These are phyloP conservation scores for Pythium guiyangense DNA, from an alignment of 352 stramenopile species.

Conservation along the genomic window DNA sequence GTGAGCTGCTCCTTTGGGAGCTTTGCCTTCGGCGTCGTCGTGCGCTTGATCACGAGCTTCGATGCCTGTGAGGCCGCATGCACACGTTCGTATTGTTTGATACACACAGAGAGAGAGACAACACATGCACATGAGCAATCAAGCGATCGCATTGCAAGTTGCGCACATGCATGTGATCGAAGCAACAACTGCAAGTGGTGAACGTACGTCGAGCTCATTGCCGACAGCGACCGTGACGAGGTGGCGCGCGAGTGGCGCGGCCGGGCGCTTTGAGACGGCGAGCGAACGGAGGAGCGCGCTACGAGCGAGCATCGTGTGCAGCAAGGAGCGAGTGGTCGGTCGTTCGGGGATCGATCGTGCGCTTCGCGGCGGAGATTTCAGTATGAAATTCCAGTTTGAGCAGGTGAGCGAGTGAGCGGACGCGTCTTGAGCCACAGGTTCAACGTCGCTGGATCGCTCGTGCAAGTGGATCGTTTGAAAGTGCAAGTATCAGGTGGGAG, in stretches of 20 bases:
- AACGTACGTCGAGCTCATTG: constrained; percentile 23
- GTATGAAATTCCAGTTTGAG: too few species aligned
- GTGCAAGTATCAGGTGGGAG: too few species aligned
- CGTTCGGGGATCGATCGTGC: neutral
- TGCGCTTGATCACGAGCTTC: constrained; percentile 12
- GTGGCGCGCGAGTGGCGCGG: neutral
- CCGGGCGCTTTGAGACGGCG: neutral
- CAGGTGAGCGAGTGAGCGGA: too few species aligned
- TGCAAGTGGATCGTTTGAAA: too few species aligned
- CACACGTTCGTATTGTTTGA: neutral
- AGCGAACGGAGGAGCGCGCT: constrained; percentile 7
- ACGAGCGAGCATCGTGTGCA: constrained; percentile 13
- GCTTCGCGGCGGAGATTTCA: constrained; percentile 1
- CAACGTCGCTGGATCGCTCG: neutral
- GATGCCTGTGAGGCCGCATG: constrained; percentile 1
- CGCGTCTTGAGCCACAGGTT: neutral
- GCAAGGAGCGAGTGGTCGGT: too few species aligned
- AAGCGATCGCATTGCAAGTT: neutral
- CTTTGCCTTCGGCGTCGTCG: constrained; percentile 28
- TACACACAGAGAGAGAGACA: neutral
- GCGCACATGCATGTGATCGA: neutral
- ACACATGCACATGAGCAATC: neutral
- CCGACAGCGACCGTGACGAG: constrained; percentile 25
- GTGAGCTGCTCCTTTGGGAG: constrained; percentile 82
- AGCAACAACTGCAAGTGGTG: neutral